Conservation (phyloP, 2,329 filamentous ascomycete species). For the Nemania sp. region DNA sequence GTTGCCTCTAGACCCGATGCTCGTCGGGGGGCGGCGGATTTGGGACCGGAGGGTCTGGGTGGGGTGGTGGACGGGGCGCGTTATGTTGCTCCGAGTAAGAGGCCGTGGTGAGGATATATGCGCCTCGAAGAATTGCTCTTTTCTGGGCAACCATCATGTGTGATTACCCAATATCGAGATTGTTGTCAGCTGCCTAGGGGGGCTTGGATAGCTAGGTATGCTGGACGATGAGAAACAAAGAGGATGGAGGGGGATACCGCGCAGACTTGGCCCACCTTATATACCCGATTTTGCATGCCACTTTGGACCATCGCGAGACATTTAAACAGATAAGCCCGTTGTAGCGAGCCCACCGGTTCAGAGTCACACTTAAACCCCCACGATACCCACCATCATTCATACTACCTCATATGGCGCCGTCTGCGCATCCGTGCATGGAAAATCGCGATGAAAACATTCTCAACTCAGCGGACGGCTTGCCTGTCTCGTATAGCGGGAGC, state of each 20-base stretch:
- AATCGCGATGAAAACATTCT: slow-evolving; percentile 4
- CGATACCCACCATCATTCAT: slow-evolving; percentile 21
- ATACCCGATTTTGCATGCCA: slow-evolving; percentile 12
- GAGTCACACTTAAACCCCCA: slow-evolving; percentile 19
- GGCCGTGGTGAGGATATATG: background rate
- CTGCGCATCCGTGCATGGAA: slow-evolving; percentile 14
- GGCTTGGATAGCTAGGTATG: slow-evolving; percentile 11
- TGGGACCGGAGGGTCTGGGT: slow-evolving; percentile 21
- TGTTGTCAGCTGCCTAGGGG: slow-evolving; percentile 8
- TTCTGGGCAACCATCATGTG: slow-evolving; percentile 6
- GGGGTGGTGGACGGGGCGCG: slow-evolving; percentile 13
- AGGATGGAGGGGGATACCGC: slow-evolving; percentile 1
- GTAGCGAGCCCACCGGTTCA: slow-evolving; percentile 12
- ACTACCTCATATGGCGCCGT: slow-evolving; percentile 14
- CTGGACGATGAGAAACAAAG: slow-evolving; percentile 7
- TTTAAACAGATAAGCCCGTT: slow-evolving; percentile 9
- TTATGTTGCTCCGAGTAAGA: background rate
- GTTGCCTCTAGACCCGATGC: background rate
- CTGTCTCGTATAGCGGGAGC: slow-evolving; percentile 14
- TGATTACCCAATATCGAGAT: background rate
- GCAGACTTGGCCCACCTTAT: slow-evolving; percentile 11
- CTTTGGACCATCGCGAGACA: slow-evolving; percentile 7
- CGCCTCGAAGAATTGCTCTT: background rate
- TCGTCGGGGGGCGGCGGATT: slow-evolving; percentile 17
- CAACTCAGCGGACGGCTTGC: slow-evolving; percentile 13